These are phyloP conservation scores for Geotrichum bryndzae DNA, from an alignment of 1,139 yeast species.

Conservation along the genomic window DNA sequence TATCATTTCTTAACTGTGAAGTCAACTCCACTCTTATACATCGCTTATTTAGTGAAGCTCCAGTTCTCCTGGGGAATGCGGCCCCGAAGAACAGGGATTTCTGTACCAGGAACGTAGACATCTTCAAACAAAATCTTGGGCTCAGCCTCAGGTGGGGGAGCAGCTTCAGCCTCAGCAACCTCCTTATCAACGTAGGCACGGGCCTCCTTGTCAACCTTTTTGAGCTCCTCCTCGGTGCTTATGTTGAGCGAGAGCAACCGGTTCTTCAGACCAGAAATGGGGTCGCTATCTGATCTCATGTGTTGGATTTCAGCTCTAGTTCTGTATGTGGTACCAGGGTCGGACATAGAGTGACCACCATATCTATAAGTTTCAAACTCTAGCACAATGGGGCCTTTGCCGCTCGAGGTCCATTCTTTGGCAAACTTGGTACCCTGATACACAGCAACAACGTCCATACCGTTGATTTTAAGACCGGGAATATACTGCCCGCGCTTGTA, in stretches of 20 bases:
- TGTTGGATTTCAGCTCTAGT: constrained; percentile 99
- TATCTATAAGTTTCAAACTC: constrained; percentile 98
- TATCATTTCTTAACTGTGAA: neutral
- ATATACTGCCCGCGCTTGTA: constrained; percentile 99
- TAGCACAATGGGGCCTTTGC: constrained; percentile 92
- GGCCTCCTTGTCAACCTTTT: constrained; percentile 89
- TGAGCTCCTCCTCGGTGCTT: constrained; percentile 91
- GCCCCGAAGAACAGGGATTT: constrained; percentile 89
- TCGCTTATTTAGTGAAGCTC: constrained; percentile 24
- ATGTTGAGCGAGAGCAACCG: constrained; percentile 73
- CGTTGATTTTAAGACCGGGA: constrained; percentile 96
- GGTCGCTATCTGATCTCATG: constrained; percentile 97
- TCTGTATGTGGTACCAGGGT: constrained; percentile 99
- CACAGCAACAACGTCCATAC: constrained; percentile 95
- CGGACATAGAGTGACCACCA: constrained; percentile 99
- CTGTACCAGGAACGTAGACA: constrained; percentile 92
- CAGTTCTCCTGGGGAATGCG: constrained; percentile 80
- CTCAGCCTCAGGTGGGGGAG: constrained; percentile 93
- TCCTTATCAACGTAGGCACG: constrained; percentile 93
- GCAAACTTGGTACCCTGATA: constrained; percentile 96
- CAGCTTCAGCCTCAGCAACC: constrained; percentile 86
- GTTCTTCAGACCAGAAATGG: constrained; percentile 92
- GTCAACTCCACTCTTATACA: neutral
- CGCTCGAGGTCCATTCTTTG: constrained; percentile 88
- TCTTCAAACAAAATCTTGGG: constrained; percentile 93